Evolutionary conservation across 2,329 filamentous ascomycete species (phyloP), one percentile per base, ranked within the genome.

Genomic region (Fusarium buxicola): DNA sequence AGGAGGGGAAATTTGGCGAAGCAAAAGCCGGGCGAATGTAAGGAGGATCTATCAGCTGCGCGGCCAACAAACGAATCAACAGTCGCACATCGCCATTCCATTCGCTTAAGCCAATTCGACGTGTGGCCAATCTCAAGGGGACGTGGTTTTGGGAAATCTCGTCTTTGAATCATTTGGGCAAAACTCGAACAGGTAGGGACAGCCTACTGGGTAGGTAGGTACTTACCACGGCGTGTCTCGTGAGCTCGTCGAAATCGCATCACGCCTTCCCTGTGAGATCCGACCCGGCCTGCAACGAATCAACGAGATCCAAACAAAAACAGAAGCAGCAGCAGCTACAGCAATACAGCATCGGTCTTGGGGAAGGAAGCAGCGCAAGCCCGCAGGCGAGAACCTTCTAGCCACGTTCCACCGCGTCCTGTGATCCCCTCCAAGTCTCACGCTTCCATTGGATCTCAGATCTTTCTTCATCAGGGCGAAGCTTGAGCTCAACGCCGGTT

Each of bases 321-420:
- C n/a, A n/a, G n/a, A n/a, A 28, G 53, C 30, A 46, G 31, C 21
- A 32, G 38, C 50, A 40, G 65, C 36, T 47, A 46, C 54, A 44
- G 46, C 21, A 25, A 21, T 25, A 39, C 31, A 41, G 44, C 44
- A 30, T 51, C 55, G 32, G 45, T 24, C 24, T 36, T 31, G 38
- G 59, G 39, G 52, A 55, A 63, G 39, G 63, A 59, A 41, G 28
- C 30, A 60, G 40, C 44, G 41, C 16, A 47, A 53, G 50, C 43
- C 28, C 24, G 50, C 60, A 67, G 64, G 53, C 54, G 36, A 55
- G 52, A 58, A 48, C 53, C 51, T 53, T 32, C 41, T 48, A 38
- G 43, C 58, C 39, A 40, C 55, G 68, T 68, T 63, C 51, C 68
- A 70, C 61, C 54, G 38, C 62, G 45, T 69, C 50, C 58, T 63